Evolutionary conservation across 768 basidiomycete species (phyloP).

Genomic region (Scleroderma citrinum): DNA sequence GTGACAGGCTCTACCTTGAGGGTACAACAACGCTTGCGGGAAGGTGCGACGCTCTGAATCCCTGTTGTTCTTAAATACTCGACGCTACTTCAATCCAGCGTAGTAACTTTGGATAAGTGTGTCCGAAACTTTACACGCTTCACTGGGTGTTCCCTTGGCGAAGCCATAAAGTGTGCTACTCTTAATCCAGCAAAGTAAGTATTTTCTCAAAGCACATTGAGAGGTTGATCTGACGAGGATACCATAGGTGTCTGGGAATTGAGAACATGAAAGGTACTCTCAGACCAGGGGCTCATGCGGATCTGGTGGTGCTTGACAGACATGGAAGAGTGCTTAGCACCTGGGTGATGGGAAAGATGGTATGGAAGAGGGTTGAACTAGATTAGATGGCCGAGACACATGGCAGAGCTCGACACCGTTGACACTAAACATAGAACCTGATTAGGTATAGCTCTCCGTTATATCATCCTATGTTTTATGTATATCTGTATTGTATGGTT

Average conservation of each 20-base stretch:
- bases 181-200: constrained; percentile 75
- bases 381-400: constrained; percentile 5
- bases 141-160: constrained; percentile 75
- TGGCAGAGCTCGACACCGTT: neutral
- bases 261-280: constrained; percentile 77
- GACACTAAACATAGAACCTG: neutral
- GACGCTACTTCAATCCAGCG: constrained; percentile 35
- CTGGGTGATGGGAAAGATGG: constrained; percentile 73
- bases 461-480: too few relatives aligned
- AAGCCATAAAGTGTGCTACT: constrained; percentile 84
- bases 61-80: neutral
- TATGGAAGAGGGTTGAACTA: constrained; percentile 60
- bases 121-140: constrained; percentile 81
- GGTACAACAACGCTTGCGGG: constrained; percentile 87
- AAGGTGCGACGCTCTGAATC: constrained; percentile 42
- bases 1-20: constrained; percentile 73
- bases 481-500: too few relatives aligned
- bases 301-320: constrained; percentile 70
- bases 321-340: constrained; percentile 62
- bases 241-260: constrained; percentile 64
- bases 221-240: neutral
- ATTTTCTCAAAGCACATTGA: neutral
- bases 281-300: constrained; percentile 79
- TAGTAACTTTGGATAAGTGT: constrained; percentile 78
- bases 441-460: neutral